Conservation (phyloP, 371 early-diverging fungal genomes). For the Mortierella sp. region DNA sequence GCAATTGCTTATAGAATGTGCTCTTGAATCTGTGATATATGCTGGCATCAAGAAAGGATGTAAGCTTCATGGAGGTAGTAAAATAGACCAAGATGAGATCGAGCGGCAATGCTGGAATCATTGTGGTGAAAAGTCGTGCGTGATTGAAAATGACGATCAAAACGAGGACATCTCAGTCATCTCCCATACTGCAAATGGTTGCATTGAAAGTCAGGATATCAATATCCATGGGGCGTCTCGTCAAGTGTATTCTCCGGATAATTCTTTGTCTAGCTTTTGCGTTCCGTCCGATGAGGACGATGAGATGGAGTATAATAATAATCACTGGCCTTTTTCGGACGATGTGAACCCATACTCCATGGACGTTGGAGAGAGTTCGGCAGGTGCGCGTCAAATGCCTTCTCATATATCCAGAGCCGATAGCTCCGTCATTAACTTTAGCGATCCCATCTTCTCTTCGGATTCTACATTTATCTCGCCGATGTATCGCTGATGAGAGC, state of each 20-base stretch:
- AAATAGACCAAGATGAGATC: too few species aligned
- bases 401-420: not conserved
- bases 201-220: not conserved
- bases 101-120: too few species aligned
- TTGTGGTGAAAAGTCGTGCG: too few species aligned
- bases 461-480: too few species aligned
- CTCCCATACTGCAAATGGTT: too few species aligned
- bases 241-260: not conserved
- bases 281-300: not conserved
- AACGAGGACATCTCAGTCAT: too few species aligned
- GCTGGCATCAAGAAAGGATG: not conserved
- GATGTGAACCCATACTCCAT: not conserved
- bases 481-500: too few species aligned
- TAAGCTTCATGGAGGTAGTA: not conserved
- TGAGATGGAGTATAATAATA: not conserved
- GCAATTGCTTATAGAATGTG: constrained; percentile 11
- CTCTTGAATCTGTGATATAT: constrained; percentile 12
- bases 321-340: not conserved
- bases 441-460: too few species aligned
- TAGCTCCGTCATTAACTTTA: not conserved
- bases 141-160: too few species aligned
- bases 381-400: too few species aligned
- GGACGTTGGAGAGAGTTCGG: too few species aligned
- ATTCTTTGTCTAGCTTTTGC: not conserved
- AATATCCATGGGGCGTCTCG: too few species aligned